Base-by-base conservation (phyloP, 2,329 filamentous ascomycete genomes). In the Laburnicola sp. region DNA sequence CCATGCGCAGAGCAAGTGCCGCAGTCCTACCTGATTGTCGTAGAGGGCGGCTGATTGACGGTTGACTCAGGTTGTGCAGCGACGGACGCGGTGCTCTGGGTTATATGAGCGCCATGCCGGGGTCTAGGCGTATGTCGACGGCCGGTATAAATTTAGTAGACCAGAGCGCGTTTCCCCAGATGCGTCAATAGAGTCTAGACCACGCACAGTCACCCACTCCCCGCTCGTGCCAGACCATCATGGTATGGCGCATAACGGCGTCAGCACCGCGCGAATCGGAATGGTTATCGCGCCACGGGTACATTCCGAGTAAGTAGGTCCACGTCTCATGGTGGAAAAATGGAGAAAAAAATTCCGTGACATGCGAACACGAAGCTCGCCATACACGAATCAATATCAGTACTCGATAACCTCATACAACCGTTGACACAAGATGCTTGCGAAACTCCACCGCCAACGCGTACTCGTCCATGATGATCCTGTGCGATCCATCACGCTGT, bases 211-310 rank as follows among this genome's bases (percentile, higher is more conserved):
- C 46, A 25, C 22, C 26, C 37, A 25, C 41, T 48, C 32, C 32
- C 23, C 35, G 32, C 32, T 44, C 45, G 52, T 59, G 42, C 54
- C 51, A 55, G 43, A 37, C 51, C 63, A 62, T 60, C 56, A 60
- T 32, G 54, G 62, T 65, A 47, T 58, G 59, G 21, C 56, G 59
- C 56, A 59, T 58, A 55, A 50, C 45, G 37, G 53, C 50, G 45
- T 38, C 39, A 44, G 28, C 30, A 43, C 39, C 34, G 40, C 30
- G 50, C 68, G 58, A 69, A 68, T 69, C 52, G 60, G 51, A 56
- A 45, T 39, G 41, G 28, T 16, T 7, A 28, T 27, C 11, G 30
- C 39, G 36, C 48, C 56, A 58, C 53, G 58, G 48, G 45, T 38
- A 37, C 35, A 30, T 40, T 22, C 50, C 48, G 52, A 44, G 43